These are phyloP conservation scores for Smallanthus sonchifolius DNA, from an alignment of 129 eudicot species.

Conservation along the genomic window DNA sequence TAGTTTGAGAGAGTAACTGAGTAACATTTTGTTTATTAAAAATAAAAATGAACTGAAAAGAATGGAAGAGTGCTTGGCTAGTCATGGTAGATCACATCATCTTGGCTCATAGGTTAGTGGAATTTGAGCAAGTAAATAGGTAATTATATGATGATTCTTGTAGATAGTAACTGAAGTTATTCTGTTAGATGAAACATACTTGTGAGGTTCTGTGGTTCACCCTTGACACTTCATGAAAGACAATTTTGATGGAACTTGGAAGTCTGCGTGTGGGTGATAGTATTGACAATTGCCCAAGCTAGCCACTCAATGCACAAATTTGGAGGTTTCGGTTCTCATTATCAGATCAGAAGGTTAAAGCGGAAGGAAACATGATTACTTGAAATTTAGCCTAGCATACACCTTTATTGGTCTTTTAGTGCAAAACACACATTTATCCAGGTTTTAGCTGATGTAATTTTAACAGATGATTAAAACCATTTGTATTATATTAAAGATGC, in stretches of 20 bases:
- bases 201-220: background rate
- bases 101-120: background rate
- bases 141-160: background rate
- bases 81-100: background rate
- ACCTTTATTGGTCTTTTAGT: background rate
- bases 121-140: background rate
- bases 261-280: background rate
- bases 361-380: background rate
- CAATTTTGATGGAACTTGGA: background rate
- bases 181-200: background rate
- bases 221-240: background rate
- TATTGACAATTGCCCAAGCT: background rate
- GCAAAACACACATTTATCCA: conserved; percentile 2
- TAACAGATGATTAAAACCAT: background rate
- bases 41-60: background rate
- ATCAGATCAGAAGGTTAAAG: background rate
- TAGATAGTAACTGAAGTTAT: background rate
- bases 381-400: background rate
- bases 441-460: no score
- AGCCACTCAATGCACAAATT: background rate
- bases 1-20: background rate
- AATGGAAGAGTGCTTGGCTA: background rate
- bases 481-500: background rate
- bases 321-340: background rate
- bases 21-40: no score